A percentile compares a stretch with the other conserved stretches of the same genome.
These are phyloP conservation scores for Calonectria crousiana DNA, from an alignment of 2,329 filamentous ascomycete species.

Conservation along the genomic window DNA sequence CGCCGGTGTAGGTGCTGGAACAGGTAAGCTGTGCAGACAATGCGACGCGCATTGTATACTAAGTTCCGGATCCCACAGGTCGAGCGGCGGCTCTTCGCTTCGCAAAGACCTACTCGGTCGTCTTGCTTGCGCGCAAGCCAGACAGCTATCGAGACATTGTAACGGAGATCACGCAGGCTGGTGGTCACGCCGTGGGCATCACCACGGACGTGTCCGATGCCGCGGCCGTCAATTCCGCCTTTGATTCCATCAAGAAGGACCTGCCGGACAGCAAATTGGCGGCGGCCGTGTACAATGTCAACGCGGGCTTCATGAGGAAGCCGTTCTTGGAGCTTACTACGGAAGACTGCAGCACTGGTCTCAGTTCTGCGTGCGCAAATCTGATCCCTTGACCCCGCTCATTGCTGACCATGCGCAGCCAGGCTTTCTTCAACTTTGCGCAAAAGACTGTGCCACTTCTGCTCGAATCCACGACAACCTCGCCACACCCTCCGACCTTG, in stretches of 20 bases:
- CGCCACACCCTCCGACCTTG: conserved; percentile 77
- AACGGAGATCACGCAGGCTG: conserved; percentile 73
- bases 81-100: conserved; percentile 68
- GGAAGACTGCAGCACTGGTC: conserved; percentile 62
- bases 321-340: conserved; percentile 68
- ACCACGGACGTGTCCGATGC: conserved; percentile 62
- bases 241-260: conserved; percentile 71
- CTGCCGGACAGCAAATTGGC: conserved; percentile 67
- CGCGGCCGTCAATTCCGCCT: conserved; percentile 64
- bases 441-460: conserved; percentile 79
- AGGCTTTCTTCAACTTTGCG: conserved; percentile 81
- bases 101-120: conserved; percentile 76
- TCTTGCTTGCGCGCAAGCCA: conserved; percentile 77
- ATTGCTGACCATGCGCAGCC: conserved; percentile 49
- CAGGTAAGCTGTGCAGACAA: conserved; percentile 49
- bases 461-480: conserved; percentile 67
- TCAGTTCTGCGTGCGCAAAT: conserved; percentile 64
- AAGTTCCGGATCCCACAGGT: conserved; percentile 48
- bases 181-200: conserved; percentile 79
- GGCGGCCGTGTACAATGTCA: conserved; percentile 80
- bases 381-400: not conserved
- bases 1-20: conserved; percentile 80
- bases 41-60: not conserved
- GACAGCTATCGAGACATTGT: conserved; percentile 76
- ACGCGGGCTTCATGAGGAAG: conserved; percentile 62